Percentiles rank a stretch among this genome's conserved stretches.
Conservation (phyloP, 2,329 filamentous ascomycete species). For the Teratosphaeria nubilosa region DNA sequence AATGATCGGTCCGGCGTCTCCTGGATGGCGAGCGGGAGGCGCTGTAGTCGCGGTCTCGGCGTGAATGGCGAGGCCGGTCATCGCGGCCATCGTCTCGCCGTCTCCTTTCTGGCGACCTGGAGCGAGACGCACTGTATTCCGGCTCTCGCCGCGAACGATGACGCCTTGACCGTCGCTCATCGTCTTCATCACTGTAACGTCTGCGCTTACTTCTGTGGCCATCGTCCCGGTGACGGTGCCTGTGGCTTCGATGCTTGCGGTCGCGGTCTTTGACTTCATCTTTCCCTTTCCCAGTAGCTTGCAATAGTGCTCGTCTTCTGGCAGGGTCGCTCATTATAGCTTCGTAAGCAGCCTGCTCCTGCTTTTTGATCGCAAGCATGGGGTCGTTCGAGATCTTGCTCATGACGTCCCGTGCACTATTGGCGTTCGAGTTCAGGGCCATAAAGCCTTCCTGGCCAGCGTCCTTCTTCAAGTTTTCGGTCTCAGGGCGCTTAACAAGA, state of each 20-base stretch:
- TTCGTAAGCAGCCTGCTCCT: conserved; percentile 48
- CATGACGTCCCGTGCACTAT: conserved; percentile 68
- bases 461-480: conserved; percentile 68
- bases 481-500: conserved; percentile 70
- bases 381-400: conserved; percentile 85
- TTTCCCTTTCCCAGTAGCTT: conserved; percentile 28
- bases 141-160: conserved; percentile 21
- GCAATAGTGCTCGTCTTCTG: conserved; percentile 56
- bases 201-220: conserved; percentile 23
- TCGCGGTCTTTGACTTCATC: conserved; percentile 19
- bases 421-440: conserved; percentile 50
- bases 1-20: neutral
- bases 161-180: conserved; percentile 22
- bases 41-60: conserved; percentile 18
- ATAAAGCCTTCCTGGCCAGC: conserved; percentile 42
- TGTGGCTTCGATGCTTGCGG: conserved; percentile 18
- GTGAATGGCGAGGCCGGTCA: conserved; percentile 12
- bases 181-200: conserved; percentile 24
- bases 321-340: conserved; percentile 70
- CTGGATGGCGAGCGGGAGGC: neutral
- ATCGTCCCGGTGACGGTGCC: conserved; percentile 16
- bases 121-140: conserved; percentile 10
- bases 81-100: conserved; percentile 7
- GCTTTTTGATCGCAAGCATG: conserved; percentile 81
- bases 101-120: conserved; percentile 8